phyloP scores from a whole-genome alignment of 371 early-diverging fungal species.

The Smittium mucronatum region DNA sequence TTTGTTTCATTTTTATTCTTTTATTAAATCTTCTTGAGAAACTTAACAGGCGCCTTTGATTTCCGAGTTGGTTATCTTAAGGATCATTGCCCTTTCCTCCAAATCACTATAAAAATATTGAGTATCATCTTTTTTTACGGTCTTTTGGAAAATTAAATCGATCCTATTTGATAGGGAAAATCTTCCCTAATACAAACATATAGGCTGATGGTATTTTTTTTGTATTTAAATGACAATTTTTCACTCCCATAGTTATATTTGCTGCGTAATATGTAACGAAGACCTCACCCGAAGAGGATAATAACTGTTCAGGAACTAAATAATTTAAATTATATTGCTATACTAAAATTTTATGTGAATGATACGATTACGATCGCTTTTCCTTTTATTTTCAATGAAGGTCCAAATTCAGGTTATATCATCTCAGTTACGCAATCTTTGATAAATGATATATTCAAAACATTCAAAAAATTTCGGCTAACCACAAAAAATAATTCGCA shows the following conservation, averaged over 20 bases:
- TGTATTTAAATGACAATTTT: background rate
- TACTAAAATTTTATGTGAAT: background rate
- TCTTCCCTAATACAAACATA: background rate
- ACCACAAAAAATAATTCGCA: background rate
- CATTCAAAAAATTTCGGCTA: background rate
- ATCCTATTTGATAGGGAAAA: background rate
- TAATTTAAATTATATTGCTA: background rate
- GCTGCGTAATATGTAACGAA: background rate
- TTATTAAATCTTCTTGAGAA: background rate
- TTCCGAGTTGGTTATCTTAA: background rate
- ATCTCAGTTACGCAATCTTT: background rate
- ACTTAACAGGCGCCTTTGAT: background rate
- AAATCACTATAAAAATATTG: background rate
- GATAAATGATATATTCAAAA: background rate
- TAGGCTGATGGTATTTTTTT: background rate
- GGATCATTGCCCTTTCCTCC: background rate
- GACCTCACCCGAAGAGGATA: background rate
- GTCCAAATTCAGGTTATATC: background rate
- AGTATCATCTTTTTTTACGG: background rate
- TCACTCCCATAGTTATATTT: background rate
- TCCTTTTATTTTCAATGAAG: background rate
- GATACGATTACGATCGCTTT: background rate
- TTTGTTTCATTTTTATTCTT: background rate
- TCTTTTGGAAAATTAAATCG: background rate
- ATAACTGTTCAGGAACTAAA: background rate